phyloP scores from a whole-genome alignment of 306 rosid genomes.

The Prinsepia uniflora region DNA sequence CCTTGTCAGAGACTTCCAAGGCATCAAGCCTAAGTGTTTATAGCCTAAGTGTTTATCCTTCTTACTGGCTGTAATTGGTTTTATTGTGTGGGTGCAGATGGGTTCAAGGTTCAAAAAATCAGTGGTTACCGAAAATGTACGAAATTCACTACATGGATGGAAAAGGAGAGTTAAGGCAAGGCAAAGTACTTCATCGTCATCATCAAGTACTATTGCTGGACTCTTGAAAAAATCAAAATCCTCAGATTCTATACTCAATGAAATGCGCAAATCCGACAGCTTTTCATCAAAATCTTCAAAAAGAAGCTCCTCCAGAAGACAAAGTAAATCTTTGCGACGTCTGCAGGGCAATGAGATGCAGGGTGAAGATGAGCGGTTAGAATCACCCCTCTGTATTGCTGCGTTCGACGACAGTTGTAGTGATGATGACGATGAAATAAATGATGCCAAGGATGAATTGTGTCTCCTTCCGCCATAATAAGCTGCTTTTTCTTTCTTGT shows the following conservation, averaged over 20 bases:
- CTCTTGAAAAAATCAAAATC: constrained; percentile 28
- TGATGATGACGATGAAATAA: neutral
- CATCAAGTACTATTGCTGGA: constrained; percentile 17
- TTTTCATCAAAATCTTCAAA: constrained; percentile 26
- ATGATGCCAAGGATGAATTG: constrained; percentile 21
- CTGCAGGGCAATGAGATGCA: constrained; percentile 9
- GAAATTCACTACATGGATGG: constrained; percentile 70
- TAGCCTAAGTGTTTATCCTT: neutral
- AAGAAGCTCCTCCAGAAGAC: constrained; percentile 45
- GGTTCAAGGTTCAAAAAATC: constrained; percentile 75
- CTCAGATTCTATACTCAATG: constrained; percentile 28
- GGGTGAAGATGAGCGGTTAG: neutral
- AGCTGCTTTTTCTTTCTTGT: constrained; percentile 6
- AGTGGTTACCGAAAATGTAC: constrained; percentile 61
- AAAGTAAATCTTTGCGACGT: constrained; percentile 16
- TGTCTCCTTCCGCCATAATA: constrained; percentile 16
- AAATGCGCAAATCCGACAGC: constrained; percentile 10
- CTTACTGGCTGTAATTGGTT: neutral
- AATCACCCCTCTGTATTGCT: neutral
- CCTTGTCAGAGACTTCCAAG: no score
- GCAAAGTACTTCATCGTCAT: constrained; percentile 26
- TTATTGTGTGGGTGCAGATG: constrained; percentile 47
- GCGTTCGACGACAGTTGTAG: neutral
- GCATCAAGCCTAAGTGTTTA: no score
- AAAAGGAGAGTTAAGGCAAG: constrained; percentile 61